Evolutionary conservation across 306 rosid genomes (phyloP), one percentile per base, ranked within the genome.

Genomic region (Cotoneaster glaucophyllus): DNA sequence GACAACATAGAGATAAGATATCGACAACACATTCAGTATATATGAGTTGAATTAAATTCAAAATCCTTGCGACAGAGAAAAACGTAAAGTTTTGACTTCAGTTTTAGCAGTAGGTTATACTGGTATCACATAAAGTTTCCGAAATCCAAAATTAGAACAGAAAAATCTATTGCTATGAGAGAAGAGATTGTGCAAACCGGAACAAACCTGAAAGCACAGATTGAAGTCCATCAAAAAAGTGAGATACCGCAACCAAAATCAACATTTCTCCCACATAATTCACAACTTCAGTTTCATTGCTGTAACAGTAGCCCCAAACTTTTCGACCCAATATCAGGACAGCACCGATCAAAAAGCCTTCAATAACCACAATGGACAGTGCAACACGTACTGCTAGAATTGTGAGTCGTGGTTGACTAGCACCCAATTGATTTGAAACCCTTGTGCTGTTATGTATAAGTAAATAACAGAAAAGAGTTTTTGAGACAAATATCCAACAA

Each of bases 391-490:
- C 64, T 2, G 88, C 74, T 64, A 77, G 69, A 31, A 69, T 48
- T 21, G 90, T 82, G 4, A 78, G 68, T 69, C 21, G 52, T 10
- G 86, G 70, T 39, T 82, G 63, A 39, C 90, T 74, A 8, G 75
- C 88, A 19, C 90, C 90, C 62, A 87, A 64, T 62, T 79, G 83
- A 63, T 84, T 87, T 3, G 88, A 87, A 21, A 87, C 86, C 68
- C 88, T 79, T 37, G 77, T 73, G 76, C 88, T 87, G 70, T 37
- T 45, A 57, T 41, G 31, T 28, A 45, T 19, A 62, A 52, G 32
- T 15, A 21, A 11, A 28, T 19, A 11, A 3, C 29, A 53, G 10
- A 28, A 54, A 45, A 14, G 28, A 32, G 8, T 37, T 4, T 25
- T 57, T 17, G 14, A 39, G 26, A 39, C 11, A 57, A 11, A 66